These are phyloP conservation scores for Teunomyces lycoperdinae DNA, from an alignment of 805 yeast genomes.

Conservation along the genomic window DNA sequence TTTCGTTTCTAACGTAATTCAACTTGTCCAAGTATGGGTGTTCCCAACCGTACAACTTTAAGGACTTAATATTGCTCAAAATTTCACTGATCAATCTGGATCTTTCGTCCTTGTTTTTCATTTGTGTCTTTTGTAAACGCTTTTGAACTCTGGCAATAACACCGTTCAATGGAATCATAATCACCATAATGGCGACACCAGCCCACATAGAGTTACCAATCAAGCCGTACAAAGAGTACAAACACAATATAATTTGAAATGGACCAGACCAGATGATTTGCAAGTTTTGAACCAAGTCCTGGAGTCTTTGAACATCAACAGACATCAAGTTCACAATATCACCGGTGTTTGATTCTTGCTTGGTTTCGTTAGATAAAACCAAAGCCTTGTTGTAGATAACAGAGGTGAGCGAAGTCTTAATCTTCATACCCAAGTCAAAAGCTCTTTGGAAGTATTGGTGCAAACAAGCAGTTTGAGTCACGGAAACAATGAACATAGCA, in stretches of 20 bases:
- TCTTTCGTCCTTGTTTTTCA: slow-evolving; percentile 89
- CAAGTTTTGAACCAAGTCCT: slow-evolving; percentile 75
- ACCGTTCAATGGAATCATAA: slow-evolving; percentile 81
- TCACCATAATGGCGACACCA: slow-evolving; percentile 75
- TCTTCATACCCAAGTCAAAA: slow-evolving; percentile 73
- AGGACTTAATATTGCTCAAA: slow-evolving; percentile 84
- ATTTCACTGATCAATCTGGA: slow-evolving; percentile 86
- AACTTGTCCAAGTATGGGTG: slow-evolving; percentile 72
- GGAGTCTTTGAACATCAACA: slow-evolving; percentile 86
- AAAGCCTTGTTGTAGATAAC: slow-evolving; percentile 67
- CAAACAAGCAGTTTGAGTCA: slow-evolving; percentile 71
- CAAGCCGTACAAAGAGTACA: slow-evolving; percentile 65
- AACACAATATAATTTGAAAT: slow-evolving; percentile 76
- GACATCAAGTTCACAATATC: slow-evolving; percentile 94
- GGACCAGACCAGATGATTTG: slow-evolving; percentile 92
- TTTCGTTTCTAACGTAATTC: slow-evolving; percentile 79
- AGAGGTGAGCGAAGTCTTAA: slow-evolving; percentile 66
- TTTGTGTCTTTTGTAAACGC: slow-evolving; percentile 74
- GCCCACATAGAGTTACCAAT: slow-evolving; percentile 95
- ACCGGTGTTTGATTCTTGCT: slow-evolving; percentile 74
- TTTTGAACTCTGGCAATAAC: slow-evolving; percentile 65
- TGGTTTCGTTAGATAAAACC: slow-evolving; percentile 67
- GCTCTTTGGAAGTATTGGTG: slow-evolving; percentile 79
- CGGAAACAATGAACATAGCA: slow-evolving; percentile 71
- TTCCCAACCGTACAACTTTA: slow-evolving; percentile 97